phyloP scores from a whole-genome alignment of 768 basidiomycete genomes.

The Leccinum broughii region DNA sequence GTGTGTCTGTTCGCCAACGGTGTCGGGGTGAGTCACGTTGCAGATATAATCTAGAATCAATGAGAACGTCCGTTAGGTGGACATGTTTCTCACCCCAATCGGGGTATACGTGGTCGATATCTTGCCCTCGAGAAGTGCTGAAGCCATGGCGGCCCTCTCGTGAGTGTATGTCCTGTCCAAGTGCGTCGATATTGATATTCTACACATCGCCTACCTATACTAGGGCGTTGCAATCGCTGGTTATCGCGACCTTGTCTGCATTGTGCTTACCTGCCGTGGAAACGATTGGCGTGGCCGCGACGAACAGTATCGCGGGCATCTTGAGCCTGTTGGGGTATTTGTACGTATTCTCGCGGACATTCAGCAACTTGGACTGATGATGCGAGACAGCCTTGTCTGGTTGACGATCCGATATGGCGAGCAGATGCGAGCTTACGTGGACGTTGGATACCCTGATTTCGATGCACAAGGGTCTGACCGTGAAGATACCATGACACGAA shows the following conservation, averaged over 20 bases:
- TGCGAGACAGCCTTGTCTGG: slow-evolving; percentile 45
- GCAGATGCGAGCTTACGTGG: slow-evolving; percentile 54
- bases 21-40: slow-evolving; percentile 48
- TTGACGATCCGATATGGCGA: slow-evolving; percentile 58
- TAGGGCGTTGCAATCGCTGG: slow-evolving; percentile 26
- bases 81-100: slow-evolving; percentile 54
- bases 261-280: slow-evolving; percentile 46
- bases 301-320: slow-evolving; percentile 47
- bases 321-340: slow-evolving; percentile 50
- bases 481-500: not conserved
- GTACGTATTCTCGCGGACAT: slow-evolving; percentile 39
- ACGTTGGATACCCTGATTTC: slow-evolving; percentile 52
- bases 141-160: slow-evolving; percentile 59
- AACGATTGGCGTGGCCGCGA: slow-evolving; percentile 48
- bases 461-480: not conserved
- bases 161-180: slow-evolving; percentile 30
- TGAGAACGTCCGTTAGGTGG: slow-evolving; percentile 41
- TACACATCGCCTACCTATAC: not conserved
- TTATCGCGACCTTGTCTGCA: slow-evolving; percentile 16
- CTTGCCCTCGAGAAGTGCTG: slow-evolving; percentile 59
- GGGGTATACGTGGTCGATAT: slow-evolving; percentile 62
- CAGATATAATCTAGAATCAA: not conserved
- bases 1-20: slow-evolving; percentile 63
- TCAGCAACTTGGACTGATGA: not conserved
- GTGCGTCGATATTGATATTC: not conserved